Conservation (phyloP, 1,139 yeast genomes). For the Nakaseomyces delphensis region DNA sequence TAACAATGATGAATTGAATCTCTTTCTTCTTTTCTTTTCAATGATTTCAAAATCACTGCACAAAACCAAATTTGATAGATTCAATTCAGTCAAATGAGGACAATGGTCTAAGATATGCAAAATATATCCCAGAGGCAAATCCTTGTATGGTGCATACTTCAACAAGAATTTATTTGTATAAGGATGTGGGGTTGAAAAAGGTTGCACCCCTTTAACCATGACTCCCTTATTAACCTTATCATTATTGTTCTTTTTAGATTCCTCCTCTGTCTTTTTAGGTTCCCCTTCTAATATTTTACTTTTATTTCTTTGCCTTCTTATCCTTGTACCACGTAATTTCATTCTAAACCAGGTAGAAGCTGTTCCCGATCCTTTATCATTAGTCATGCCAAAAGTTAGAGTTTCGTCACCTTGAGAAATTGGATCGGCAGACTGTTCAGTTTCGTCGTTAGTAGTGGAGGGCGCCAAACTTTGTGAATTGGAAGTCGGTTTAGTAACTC, state of each 20-base stretch:
- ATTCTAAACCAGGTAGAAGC: conserved; percentile 9
- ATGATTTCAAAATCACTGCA: conserved; percentile 45
- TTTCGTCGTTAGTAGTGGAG: not conserved
- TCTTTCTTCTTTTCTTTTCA: conserved; percentile 12
- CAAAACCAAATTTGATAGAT: conserved; percentile 48
- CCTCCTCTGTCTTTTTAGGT: not conserved
- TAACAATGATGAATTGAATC: conserved; percentile 12
- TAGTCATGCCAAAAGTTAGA: conserved; percentile 1
- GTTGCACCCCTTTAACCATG: conserved; percentile 9
- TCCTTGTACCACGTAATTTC: conserved; percentile 4
- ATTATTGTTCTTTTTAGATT: not conserved
- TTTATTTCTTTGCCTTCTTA: conserved; percentile 6
- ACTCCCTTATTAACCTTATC: not conserved
- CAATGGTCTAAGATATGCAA: conserved; percentile 53
- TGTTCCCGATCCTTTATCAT: not conserved
- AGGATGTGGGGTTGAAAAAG: conserved; percentile 41
- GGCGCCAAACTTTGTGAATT: not conserved
- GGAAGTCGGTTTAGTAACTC: not conserved
- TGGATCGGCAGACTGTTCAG: not conserved
- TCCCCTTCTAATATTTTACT: not conserved
- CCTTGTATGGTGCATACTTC: conserved; percentile 52
- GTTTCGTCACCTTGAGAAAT: not conserved
- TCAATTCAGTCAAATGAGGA: conserved; percentile 42
- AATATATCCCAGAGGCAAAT: conserved; percentile 60
- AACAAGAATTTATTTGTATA: conserved; percentile 47